Conservation (phyloP, 1,139 yeast species). For the Blastobotrys indianensis region DNA sequence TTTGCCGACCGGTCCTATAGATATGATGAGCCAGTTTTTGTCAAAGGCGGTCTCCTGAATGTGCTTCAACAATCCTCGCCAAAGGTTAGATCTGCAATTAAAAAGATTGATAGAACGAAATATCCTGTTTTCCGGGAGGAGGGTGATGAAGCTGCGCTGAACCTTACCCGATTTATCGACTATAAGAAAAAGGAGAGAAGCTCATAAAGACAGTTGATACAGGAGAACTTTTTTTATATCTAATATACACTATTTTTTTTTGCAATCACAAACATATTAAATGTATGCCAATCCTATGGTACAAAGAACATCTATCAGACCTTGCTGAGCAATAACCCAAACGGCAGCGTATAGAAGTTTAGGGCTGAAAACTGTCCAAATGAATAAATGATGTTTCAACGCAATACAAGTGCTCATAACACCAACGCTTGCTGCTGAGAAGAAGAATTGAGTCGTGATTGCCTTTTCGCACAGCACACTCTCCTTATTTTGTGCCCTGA, state of each 20-base stretch:
- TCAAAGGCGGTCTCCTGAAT: constrained; percentile 45
- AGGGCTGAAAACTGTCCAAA: constrained; percentile 98
- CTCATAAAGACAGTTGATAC: constrained; percentile 2
- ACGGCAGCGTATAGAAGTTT: constrained; percentile 73
- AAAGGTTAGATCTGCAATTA: constrained; percentile 46
- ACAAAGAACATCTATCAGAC: constrained; percentile 21
- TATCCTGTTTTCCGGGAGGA: constrained; percentile 51
- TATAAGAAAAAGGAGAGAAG: constrained; percentile 52
- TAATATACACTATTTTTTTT: not conserved
- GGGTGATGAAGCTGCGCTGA: constrained; percentile 63
- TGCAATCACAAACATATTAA: constrained; percentile 4
- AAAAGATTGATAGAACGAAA: constrained; percentile 64
- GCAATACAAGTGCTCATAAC: constrained; percentile 64
- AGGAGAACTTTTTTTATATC: not conserved
- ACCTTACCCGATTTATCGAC: constrained; percentile 66
- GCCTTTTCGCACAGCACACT: constrained; percentile 29
- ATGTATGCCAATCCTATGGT: constrained; percentile 6
- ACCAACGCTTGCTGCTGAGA: constrained; percentile 51
- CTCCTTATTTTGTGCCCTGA: constrained; percentile 15
- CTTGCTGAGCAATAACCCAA: constrained; percentile 48
- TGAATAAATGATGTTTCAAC: constrained; percentile 78
- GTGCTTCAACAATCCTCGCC: constrained; percentile 45
- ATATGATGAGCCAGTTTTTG: constrained; percentile 67
- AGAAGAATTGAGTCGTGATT: constrained; percentile 43
- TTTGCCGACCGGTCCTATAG: constrained; percentile 68